phyloP scores from a whole-genome alignment of 2,329 filamentous ascomycete genomes.

The Cadophora sp. region DNA sequence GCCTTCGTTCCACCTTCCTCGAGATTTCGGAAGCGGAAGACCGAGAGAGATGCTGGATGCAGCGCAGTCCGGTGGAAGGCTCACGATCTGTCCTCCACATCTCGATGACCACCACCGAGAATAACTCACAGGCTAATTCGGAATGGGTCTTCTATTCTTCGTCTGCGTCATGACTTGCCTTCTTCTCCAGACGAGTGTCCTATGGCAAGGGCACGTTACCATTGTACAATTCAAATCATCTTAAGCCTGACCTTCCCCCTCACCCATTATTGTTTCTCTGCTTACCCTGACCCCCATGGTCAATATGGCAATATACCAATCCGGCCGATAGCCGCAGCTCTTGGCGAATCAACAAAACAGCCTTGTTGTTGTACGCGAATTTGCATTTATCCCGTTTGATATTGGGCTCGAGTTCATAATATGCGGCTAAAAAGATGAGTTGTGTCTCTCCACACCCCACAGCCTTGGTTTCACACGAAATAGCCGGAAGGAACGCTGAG shows the following conservation, averaged over 20 bases:
- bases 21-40: slow-evolving; percentile 5
- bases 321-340: neutral
- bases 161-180: slow-evolving; percentile 12
- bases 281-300: neutral
- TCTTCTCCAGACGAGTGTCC: neutral
- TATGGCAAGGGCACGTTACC: neutral
- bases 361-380: neutral
- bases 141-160: slow-evolving; percentile 8
- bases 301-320: slow-evolving; percentile 10
- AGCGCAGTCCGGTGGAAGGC: neutral
- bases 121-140: slow-evolving; percentile 13
- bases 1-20: neutral
- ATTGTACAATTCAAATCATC: neutral
- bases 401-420: slow-evolving; percentile 8
- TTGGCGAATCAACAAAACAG: slow-evolving; percentile 1
- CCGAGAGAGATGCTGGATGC: neutral
- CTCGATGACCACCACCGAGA: slow-evolving; percentile 3
- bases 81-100: neutral
- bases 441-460: neutral
- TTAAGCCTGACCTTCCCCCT: slow-evolving; percentile 1
- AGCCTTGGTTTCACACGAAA: slow-evolving; percentile 12
- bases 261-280: neutral
- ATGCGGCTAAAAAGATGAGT: slow-evolving; percentile 9
- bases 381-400: slow-evolving; percentile 12
- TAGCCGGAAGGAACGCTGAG: slow-evolving; percentile 12